A percentile compares a stretch with the other conserved stretches of the same genome.
These are phyloP conservation scores for Colletotrichum sublineola DNA, from an alignment of 2,329 filamentous ascomycete genomes.

Conservation along the genomic window DNA sequence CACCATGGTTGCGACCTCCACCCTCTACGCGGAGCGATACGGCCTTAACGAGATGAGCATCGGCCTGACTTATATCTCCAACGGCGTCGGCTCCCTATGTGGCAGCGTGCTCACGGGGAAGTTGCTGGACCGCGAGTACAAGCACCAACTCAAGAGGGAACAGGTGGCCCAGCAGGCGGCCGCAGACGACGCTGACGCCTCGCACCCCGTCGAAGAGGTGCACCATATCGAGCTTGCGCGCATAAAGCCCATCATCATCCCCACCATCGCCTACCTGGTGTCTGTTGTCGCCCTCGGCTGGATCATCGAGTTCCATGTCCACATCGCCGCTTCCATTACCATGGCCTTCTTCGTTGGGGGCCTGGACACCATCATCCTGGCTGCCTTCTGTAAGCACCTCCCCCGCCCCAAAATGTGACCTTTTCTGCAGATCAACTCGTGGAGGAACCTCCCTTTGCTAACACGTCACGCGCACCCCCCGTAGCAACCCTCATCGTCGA, in stretches of 20 bases:
- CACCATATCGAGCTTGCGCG: slow-evolving; percentile 13
- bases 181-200: background rate
- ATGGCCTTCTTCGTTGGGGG: slow-evolving; percentile 9
- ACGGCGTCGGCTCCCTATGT: slow-evolving; percentile 4
- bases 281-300: slow-evolving; percentile 4
- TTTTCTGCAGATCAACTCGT: background rate
- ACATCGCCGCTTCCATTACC: slow-evolving; percentile 3
- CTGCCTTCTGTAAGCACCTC: background rate
- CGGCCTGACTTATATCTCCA: slow-evolving; percentile 8
- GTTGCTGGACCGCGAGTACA: slow-evolving; percentile 9
- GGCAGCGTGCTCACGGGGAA: slow-evolving; percentile 4
- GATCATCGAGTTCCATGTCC: slow-evolving; percentile 1
- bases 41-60: slow-evolving; percentile 6
- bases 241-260: slow-evolving; percentile 6
- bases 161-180: background rate
- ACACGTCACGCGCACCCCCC: background rate
- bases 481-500: slow-evolving; percentile 10
- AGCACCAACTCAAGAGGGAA: slow-evolving; percentile 2
- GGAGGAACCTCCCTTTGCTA: background rate
- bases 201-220: background rate
- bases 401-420: background rate
- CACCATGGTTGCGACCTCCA: slow-evolving; percentile 11
- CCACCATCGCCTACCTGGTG: background rate
- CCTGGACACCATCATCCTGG: slow-evolving; percentile 2
- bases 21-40: slow-evolving; percentile 6